Percentiles rank a stretch among this genome's conserved stretches.
phyloP scores from a whole-genome alignment of 371 early-diverging fungal genomes.

The Mucor circinelloides region DNA sequence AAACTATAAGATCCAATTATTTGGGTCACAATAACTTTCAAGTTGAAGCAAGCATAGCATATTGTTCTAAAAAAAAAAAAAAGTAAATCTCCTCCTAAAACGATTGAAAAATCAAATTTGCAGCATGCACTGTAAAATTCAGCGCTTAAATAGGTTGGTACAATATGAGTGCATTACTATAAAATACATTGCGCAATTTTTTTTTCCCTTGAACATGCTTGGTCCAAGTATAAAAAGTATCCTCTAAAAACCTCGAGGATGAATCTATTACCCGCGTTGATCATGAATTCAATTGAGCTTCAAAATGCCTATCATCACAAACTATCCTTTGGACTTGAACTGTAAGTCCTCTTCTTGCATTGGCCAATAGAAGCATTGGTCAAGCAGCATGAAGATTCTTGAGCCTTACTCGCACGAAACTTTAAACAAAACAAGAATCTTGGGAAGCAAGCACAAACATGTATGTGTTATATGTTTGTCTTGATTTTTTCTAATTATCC shows the following conservation, averaged over 20 bases:
- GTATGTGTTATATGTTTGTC: neutral
- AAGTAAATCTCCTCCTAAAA: neutral
- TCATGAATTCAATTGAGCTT: neutral
- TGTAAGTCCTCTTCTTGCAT: neutral
- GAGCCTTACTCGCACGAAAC: neutral
- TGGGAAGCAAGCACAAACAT: neutral
- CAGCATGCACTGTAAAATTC: neutral
- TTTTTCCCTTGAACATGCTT: neutral
- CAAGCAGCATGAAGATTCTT: neutral
- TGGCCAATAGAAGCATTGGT: neutral
- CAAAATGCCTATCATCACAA: neutral
- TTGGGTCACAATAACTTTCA: neutral
- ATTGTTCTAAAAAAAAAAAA: neutral
- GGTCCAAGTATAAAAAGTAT: neutral
- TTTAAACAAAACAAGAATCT: neutral
- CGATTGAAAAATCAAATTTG: neutral
- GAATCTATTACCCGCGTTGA: neutral
- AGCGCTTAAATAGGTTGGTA: neutral
- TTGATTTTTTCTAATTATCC: neutral
- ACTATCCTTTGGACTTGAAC: neutral
- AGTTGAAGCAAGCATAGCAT: neutral
- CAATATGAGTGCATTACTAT: neutral
- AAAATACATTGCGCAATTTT: neutral
- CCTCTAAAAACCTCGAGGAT: neutral
- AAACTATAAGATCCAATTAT: neutral